Conservation (phyloP, 208 protist species). For the Trypanosoma mega region DNA sequence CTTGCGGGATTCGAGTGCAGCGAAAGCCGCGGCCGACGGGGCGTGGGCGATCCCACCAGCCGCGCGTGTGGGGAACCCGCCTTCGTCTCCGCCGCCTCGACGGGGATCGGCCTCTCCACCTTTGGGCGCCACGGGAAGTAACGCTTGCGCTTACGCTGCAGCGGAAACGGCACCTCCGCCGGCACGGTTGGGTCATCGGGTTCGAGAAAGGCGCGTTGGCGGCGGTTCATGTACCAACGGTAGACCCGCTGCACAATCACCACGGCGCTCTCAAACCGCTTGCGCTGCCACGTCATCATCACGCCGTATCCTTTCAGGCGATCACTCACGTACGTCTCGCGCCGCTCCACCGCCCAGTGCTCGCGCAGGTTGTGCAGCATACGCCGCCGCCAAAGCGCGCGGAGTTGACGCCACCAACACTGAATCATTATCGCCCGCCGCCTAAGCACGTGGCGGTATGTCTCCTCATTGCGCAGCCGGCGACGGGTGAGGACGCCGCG, state of each 20-base stretch:
- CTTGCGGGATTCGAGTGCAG: neutral
- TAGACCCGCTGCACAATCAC: conserved; percentile 57
- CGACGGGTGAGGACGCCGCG: conserved; percentile 75
- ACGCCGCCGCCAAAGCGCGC: conserved; percentile 34
- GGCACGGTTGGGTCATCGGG: conserved; percentile 26
- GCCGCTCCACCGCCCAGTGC: conserved; percentile 50
- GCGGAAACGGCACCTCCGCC: conserved; percentile 37
- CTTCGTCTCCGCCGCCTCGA: neutral
- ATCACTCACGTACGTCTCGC: conserved; percentile 36
- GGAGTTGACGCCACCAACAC: conserved; percentile 76
- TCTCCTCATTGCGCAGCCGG: conserved; percentile 44
- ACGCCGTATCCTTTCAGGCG: conserved; percentile 39
- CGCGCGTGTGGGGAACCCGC: neutral
- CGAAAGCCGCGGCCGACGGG: neutral
- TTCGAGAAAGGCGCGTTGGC: conserved; percentile 17
- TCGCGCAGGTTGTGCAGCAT: conserved; percentile 37
- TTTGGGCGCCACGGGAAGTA: conserved; percentile 76
- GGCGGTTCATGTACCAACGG: conserved; percentile 57
- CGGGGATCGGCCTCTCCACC: neutral
- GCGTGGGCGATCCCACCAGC: neutral
- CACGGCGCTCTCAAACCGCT: conserved; percentile 63
- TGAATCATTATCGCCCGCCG: conserved; percentile 64
- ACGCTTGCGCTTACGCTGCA: conserved; percentile 28
- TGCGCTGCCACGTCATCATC: conserved; percentile 80
- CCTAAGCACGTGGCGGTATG: conserved; percentile 39